Base-by-base conservation (phyloP, 108 stramenopile genomes). In the Nitzschia sp. region DNA sequence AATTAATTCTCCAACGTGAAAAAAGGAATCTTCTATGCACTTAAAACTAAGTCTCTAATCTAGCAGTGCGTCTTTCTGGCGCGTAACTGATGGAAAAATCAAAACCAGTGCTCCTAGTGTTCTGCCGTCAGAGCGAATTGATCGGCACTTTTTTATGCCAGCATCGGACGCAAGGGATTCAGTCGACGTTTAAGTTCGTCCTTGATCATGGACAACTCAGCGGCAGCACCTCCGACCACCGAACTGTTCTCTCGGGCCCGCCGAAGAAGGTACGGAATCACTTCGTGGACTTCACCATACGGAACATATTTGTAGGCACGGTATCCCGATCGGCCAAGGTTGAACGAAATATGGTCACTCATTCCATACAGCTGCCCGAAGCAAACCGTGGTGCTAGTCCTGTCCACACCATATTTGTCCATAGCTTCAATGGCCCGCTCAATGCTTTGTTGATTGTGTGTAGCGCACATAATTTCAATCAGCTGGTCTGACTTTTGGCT, bases 291-390 rank as follows among this genome's bases (percentile, higher is more conserved):
- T 72, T 87, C 59, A 2, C 99, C 99, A 72, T 98, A 99, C 0
- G 98, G 99, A 1, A 98, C 70, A 67, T 98, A 98, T 75, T 98
- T 98, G 88, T 80, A 95, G 21, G 83, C 85, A 54, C 83, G 81
- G 72, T 86, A 98, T 17, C 92, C 94, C 48, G 72, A 46, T 15
- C 64, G 56, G n/a, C 96, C 99, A n/a, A 99, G 84, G 32, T 88
- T 82, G 75, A 92, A 93, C n/a, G 95, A 92, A 26, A 99, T 68
- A 66, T 96, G 85, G 66, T 99, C 99, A 13, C 87, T 78, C 97
- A 98, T 98, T 51, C 99, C 98, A 35, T 94, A 94, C 0, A 99
- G 89, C 78, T 99, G 99, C 0, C 93, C 99, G 77, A 99, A 99
- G 72, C 83, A 78, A 0, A 90, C 60, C 21, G 62, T 65, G 11